Base-by-base conservation (phyloP, 1,139 yeast species). In the Saccharomyces uvarum region DNA sequence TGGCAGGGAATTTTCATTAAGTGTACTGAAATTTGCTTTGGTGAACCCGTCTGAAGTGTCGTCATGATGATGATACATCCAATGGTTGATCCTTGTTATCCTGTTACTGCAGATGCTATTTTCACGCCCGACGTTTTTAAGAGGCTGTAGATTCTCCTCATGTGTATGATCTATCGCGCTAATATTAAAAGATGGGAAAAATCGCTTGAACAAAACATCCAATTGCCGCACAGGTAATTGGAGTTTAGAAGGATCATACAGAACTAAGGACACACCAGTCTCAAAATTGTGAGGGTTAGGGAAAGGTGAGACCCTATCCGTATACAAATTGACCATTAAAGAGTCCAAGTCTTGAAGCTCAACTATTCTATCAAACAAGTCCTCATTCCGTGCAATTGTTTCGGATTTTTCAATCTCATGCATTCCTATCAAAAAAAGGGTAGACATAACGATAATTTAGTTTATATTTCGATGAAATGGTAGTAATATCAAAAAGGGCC, bases 141-240 rank as follows among this genome's bases (percentile, higher is more conserved):
- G 42, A 19, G 56, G 47, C 16, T 41, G 19, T 2, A 29, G 51
- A 3, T 48, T 48, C 6, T 47, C 52, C 29, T 32, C 44, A 2
- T 55, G 53, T 3, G 47, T 38, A 42, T 53, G 54, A 29, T 58
- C 57, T 16, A 63, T 47, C 13, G 57, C 54, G 29, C 50, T 28
- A 38, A 62, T 47, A 52, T 65, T 64, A n/a, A 63, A 59, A 27
- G 63, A 59, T 9, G 69, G 63, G 47, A 65, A 56, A 51, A 57
- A 63, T 42, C 54, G 57, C 26, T 56, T 55, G 26, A 63, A 53
- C 11, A 58, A 48, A 19, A 44, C 41, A 31, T 56, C 56, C 47
- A 65, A 29, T 47, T 55, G 58, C 54, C 57, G 59, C 51, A 56
- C 48, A 4, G 56, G 13, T 27, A 50, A 14, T 27, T 47, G 26